These are phyloP conservation scores for Pythium apleroticum DNA, from an alignment of 352 stramenopile species.

Conservation along the genomic window DNA sequence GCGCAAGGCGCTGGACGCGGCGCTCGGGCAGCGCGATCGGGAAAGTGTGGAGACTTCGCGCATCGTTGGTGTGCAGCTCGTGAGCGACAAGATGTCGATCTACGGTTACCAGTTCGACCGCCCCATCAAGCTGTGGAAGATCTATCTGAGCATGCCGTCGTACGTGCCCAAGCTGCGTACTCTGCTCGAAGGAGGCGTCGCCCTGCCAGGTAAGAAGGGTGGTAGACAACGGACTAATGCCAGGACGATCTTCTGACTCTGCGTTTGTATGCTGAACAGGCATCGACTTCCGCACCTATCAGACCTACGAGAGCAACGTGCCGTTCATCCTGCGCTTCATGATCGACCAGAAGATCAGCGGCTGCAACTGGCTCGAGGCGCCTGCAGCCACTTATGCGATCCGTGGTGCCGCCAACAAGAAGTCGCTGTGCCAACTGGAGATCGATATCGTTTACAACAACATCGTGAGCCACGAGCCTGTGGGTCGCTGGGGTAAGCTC, in stretches of 20 bases:
- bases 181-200: conserved; percentile 88
- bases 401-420: conserved; percentile 63
- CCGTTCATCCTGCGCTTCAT: conserved; percentile 99
- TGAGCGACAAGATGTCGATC: conserved; percentile 81
- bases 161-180: conserved; percentile 93
- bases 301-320: conserved; percentile 99
- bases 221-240: background rate
- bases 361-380: conserved; percentile 97
- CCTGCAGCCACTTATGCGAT: conserved; percentile 91
- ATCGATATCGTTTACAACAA: conserved; percentile 98
- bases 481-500: conserved; percentile 96
- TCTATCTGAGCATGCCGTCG: conserved; percentile 94
- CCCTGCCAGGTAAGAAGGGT: conserved; percentile 37
- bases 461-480: conserved; percentile 91
- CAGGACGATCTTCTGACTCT: background rate
- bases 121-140: conserved; percentile 76
- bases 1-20: conserved; percentile 57
- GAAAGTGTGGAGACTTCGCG: conserved; percentile 43
- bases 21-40: conserved; percentile 52
- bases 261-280: conserved; percentile 25
- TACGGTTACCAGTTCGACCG: conserved; percentile 87
- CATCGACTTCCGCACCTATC: conserved; percentile 66
- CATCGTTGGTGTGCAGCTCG: conserved; percentile 71
- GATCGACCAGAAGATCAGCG: conserved; percentile 97
- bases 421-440: conserved; percentile 94